Conservation (phyloP, 2,329 filamentous ascomycete genomes). For the Trichoderma brevicompactum region DNA sequence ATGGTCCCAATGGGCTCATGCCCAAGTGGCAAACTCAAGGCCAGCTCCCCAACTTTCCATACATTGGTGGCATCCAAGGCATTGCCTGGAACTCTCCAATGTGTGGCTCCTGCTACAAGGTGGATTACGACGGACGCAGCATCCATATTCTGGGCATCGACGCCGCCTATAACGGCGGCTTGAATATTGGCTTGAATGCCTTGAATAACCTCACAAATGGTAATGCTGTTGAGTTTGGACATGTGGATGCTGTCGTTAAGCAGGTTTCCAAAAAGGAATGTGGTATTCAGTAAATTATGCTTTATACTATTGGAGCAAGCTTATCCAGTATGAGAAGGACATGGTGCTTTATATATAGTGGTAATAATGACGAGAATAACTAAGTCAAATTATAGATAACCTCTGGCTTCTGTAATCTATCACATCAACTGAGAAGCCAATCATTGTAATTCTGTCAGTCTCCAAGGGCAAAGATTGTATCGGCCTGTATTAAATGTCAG, state of each 20-base stretch:
- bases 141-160: slow-evolving; percentile 63
- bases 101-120: slow-evolving; percentile 64
- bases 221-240: slow-evolving; percentile 54
- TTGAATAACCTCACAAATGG: slow-evolving; percentile 60
- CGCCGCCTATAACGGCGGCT: slow-evolving; percentile 48
- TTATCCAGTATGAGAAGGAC: no score
- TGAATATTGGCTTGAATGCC: slow-evolving; percentile 60
- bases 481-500: no score
- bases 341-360: no score
- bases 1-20: slow-evolving; percentile 69
- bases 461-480: no score
- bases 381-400: no score
- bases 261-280: slow-evolving; percentile 53
- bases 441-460: no score
- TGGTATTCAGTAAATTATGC: slow-evolving; percentile 31
- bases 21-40: slow-evolving; percentile 62
- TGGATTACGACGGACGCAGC: slow-evolving; percentile 55
- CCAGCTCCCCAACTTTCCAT: slow-evolving; percentile 54
- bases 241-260: slow-evolving; percentile 54
- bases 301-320: no score
- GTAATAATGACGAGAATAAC: no score
- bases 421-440: no score
- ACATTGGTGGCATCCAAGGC: slow-evolving; percentile 58
- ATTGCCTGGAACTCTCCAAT: slow-evolving; percentile 61
- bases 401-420: no score